Percentiles rank a stretch among this genome's conserved stretches.
phyloP scores from a whole-genome alignment of 164 flowering plant genomes.

The Chloranthus sessilifolius region DNA sequence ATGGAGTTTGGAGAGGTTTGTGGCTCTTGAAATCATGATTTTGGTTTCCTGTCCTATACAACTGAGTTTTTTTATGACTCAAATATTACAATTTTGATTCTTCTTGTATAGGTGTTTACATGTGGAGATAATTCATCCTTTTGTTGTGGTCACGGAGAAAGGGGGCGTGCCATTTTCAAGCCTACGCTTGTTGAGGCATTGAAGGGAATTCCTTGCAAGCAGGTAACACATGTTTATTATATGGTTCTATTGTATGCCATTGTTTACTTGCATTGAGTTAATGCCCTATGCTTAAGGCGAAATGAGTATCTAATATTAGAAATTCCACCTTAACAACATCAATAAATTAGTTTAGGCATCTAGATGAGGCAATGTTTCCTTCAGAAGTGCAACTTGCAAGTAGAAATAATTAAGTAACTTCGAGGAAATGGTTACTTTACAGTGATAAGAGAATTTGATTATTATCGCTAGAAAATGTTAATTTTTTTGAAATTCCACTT shows the following conservation, averaged over 20 bases:
- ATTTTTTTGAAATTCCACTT: too few relatives aligned
- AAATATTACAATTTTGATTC: neutral
- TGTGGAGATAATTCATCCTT: conserved; percentile 91
- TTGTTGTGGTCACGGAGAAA: conserved; percentile 89
- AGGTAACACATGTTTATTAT: conserved; percentile 37
- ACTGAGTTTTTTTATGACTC: neutral
- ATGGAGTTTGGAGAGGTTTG: conserved; percentile 89
- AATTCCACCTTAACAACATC: too few relatives aligned
- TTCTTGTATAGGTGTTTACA: conserved; percentile 65
- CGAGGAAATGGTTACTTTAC: too few relatives aligned
- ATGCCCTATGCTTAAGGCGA: neutral
- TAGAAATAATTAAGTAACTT: too few relatives aligned
- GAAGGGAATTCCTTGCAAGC: conserved; percentile 74
- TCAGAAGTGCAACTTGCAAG: too few relatives aligned
- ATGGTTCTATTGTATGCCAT: neutral
- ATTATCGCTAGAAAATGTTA: too few relatives aligned
- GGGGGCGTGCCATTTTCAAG: conserved; percentile 59
- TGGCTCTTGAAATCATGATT: conserved; percentile 1
- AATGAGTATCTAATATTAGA: neutral
- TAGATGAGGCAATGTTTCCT: too few relatives aligned
- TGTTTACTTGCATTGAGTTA: neutral
- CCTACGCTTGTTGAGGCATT: conserved; percentile 82
- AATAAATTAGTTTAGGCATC: too few relatives aligned
- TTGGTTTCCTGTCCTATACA: neutral
- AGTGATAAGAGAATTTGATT: too few relatives aligned